Base-by-base conservation (phyloP, 2,329 filamentous ascomycete genomes). In the Cyclaneusma minus region DNA sequence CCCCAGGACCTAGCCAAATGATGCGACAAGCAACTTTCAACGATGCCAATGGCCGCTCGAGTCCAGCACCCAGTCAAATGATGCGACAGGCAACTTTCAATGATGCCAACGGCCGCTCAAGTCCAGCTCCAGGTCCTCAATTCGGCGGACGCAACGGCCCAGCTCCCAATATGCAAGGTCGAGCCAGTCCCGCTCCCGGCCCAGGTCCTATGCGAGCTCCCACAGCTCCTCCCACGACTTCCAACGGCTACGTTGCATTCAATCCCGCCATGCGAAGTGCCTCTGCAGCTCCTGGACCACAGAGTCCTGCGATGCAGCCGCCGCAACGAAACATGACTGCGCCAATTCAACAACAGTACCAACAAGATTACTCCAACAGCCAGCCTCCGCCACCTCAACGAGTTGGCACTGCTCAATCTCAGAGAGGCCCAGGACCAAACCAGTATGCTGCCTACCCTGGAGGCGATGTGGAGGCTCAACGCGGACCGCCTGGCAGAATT, bases 251-350 rank as follows among this genome's bases (percentile, higher is more conserved):
- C 18, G 16, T 21, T 10, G 17, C 25, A 3, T 28, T 21, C n/a
- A 25, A 25, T 19, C 25, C 25, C 6, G 8, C 17, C 13, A 28
- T 22, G 25, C 25, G 16, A 8, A 28, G 19, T 16, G 17, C 18
- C n/a, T 13, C 17, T 28, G 21, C 11, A 8, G 21, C 10, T 23
- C 7, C 7, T 13, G n/a, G n/a, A n/a, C n/a, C n/a, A n/a, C n/a
- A n/a, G n/a, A n/a, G n/a, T n/a, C n/a, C n/a, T n/a, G n/a, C n/a
- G n/a, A n/a, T n/a, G n/a, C n/a, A n/a, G n/a, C n/a, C n/a, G n/a
- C n/a, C n/a, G n/a, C n/a, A n/a, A n/a, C n/a, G n/a, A n/a, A n/a
- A n/a, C n/a, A n/a, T n/a, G n/a, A n/a, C n/a, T n/a, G n/a, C n/a
- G n/a, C n/a, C n/a, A n/a, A n/a, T n/a, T n/a, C n/a, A n/a, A n/a